Conservation (phyloP, 306 rosid genomes). For the Begonia fuchsioides region DNA sequence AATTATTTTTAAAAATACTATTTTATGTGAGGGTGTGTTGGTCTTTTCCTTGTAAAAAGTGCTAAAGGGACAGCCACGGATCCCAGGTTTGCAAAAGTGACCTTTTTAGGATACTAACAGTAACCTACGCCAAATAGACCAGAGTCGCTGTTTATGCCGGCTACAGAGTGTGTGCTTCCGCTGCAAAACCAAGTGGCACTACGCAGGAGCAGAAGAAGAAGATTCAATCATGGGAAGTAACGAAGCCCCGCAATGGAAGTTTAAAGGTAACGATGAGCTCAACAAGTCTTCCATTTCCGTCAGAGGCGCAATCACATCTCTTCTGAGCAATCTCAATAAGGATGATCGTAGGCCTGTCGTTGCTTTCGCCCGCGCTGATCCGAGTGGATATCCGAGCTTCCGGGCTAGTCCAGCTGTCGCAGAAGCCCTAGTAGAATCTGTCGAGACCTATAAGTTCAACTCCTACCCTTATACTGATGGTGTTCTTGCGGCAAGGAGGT, state of each 20-base stretch:
- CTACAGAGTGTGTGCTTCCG: background rate
- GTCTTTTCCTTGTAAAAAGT: too few species aligned
- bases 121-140: too few species aligned
- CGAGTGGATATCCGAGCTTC: conserved; percentile 22
- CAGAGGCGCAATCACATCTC: conserved; percentile 21
- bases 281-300: conserved; percentile 32
- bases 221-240: background rate
- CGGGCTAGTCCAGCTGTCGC: conserved; percentile 15
- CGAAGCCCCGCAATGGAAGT: conserved; percentile 23
- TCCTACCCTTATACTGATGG: conserved; percentile 35
- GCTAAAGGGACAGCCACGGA: too few species aligned
- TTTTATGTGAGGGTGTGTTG: too few species aligned
- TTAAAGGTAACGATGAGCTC: conserved; percentile 28
- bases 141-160: too few species aligned
- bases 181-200: background rate
- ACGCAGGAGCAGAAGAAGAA: background rate
- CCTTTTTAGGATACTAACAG: too few species aligned
- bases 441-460: conserved; percentile 32
- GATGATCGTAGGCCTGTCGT: conserved; percentile 16
- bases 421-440: conserved; percentile 22
- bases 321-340: conserved; percentile 9
- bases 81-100: too few species aligned
- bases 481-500: conserved; percentile 36
- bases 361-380: conserved; percentile 41
- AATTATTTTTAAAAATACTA: too few species aligned